A percentile compares a stretch with the other conserved stretches of the same genome.
phyloP scores from a whole-genome alignment of 2,329 filamentous ascomycete genomes.

The Ophiostoma piceae region DNA sequence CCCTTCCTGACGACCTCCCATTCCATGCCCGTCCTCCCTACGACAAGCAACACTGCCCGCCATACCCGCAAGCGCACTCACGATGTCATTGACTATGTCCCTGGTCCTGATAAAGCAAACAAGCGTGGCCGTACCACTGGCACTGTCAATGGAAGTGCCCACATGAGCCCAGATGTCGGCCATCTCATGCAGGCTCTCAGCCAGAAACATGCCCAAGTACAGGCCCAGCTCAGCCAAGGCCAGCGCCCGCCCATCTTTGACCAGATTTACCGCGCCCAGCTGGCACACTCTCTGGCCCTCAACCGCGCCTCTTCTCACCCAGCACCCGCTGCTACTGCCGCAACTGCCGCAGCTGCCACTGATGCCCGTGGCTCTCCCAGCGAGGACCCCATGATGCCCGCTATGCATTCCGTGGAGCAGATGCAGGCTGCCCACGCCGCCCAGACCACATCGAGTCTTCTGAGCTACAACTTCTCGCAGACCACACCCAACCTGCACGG shows the following conservation, averaged over 20 bases:
- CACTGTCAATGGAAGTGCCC: background rate
- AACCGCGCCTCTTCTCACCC: background rate
- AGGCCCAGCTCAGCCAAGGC: conserved; percentile 11
- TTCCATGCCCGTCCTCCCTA: background rate
- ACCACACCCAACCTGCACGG: background rate
- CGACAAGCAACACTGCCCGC: background rate
- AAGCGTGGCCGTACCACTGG: background rate
- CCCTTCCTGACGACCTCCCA: background rate
- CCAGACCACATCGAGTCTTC: background rate
- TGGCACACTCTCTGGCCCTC: background rate
- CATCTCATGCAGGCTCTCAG: background rate
- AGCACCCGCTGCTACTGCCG: background rate
- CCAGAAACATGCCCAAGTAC: background rate
- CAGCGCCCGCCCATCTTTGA: conserved; percentile 18
- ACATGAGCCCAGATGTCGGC: background rate
- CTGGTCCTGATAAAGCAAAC: background rate
- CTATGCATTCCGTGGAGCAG: conserved; percentile 10
- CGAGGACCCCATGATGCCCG: conserved; percentile 1
- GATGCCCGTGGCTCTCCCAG: background rate
- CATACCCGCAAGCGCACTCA: background rate
- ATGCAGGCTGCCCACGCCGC: conserved; percentile 4
- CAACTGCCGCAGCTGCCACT: background rate
- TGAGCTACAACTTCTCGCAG: background rate
- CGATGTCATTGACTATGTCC: background rate
- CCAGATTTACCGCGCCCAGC: conserved; percentile 16